A percentile compares a stretch with the other conserved stretches of the same genome.
These are phyloP conservation scores for Camelina sativa DNA, from an alignment of 345 rosid species.

Conservation along the genomic window DNA sequence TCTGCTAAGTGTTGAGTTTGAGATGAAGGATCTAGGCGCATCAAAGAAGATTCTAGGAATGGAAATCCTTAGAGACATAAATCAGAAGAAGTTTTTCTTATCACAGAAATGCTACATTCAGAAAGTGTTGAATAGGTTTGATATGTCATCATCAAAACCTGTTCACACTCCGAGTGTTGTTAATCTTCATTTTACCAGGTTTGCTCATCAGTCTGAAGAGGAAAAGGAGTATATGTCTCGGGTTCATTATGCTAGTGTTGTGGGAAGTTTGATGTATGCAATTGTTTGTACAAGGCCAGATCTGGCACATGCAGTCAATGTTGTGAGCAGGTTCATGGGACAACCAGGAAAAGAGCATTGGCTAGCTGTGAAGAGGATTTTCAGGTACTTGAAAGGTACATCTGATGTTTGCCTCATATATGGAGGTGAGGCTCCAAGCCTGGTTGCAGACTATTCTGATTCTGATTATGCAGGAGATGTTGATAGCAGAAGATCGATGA, in stretches of 20 bases:
- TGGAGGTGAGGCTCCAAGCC: not conserved
- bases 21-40: not conserved
- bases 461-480: not conserved
- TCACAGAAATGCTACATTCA: not conserved
- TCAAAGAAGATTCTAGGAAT: not conserved
- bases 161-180: not conserved
- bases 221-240: not conserved
- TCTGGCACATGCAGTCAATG: too few species aligned
- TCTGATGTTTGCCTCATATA: not conserved
- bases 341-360: not conserved
- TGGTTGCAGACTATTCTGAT: not conserved
- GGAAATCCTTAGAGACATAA: not conserved
- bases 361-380: not conserved
- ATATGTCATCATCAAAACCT: not conserved
- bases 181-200: not conserved
- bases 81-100: not conserved
- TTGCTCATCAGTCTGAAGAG: not conserved
- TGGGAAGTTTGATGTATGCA: not conserved
- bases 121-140: constrained; percentile 3
- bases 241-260: constrained; percentile 1
- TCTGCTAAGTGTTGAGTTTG: not conserved
- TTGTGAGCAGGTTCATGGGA: not conserved
- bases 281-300: too few species aligned
- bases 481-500: not conserved
- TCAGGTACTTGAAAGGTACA: not conserved